phyloP scores from a whole-genome alignment of 192 early-diverging fungal genomes.

The Gigaspora rosea region DNA sequence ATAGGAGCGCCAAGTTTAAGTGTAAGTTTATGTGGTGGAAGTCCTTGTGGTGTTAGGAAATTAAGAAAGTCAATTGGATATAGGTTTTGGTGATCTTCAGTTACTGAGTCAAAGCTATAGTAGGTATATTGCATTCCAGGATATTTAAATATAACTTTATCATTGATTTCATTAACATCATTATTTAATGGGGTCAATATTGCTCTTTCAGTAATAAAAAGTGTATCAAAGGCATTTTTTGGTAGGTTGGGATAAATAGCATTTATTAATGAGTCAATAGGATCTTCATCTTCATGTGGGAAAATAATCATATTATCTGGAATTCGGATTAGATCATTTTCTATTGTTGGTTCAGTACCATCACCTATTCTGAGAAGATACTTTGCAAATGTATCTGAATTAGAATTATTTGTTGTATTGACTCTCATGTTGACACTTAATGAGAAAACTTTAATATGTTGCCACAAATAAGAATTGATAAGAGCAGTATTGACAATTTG shows the following conservation, averaged over 20 bases:
- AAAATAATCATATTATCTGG: background rate
- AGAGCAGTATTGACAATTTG: conserved; percentile 27
- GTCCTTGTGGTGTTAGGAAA: conserved; percentile 5
- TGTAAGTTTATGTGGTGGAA: conserved; percentile 33
- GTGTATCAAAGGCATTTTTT: background rate
- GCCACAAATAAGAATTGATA: conserved; percentile 31
- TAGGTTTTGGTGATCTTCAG: background rate
- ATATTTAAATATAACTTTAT: background rate
- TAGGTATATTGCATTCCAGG: conserved; percentile 9
- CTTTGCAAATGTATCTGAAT: background rate
- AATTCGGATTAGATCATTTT: background rate
- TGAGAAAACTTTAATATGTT: conserved; percentile 10
- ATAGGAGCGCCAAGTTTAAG: conserved; percentile 28
- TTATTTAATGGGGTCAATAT: conserved; percentile 32
- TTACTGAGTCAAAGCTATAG: conserved; percentile 11
- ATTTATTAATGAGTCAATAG: conserved; percentile 1
- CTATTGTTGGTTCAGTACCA: background rate
- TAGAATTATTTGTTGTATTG: background rate
- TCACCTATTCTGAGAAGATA: conserved; percentile 11
- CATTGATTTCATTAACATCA: conserved; percentile 33
- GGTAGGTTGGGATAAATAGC: conserved; percentile 26
- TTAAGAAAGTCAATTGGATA: conserved; percentile 34
- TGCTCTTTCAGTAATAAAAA: conserved; percentile 9
- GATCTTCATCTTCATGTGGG: background rate
- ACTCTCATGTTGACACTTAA: conserved; percentile 38